These are phyloP conservation scores for Pythium grandisporangium DNA, from an alignment of 352 stramenopile species.

Conservation along the genomic window DNA sequence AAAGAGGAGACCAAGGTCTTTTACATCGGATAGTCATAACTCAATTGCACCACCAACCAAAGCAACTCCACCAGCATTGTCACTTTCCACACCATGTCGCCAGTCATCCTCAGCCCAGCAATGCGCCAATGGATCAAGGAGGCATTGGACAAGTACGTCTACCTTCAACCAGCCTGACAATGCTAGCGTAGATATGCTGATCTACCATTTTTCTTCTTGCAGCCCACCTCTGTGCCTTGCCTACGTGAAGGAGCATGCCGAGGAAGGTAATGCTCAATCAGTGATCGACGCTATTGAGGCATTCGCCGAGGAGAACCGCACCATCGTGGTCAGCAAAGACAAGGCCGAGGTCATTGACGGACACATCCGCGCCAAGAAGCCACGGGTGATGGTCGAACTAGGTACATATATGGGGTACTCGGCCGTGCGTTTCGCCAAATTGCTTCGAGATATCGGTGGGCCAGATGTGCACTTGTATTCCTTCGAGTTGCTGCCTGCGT, in stretches of 20 bases:
- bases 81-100: no score
- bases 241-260: slow-evolving; percentile 16
- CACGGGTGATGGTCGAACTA: slow-evolving; percentile 19
- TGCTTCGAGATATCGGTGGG: slow-evolving; percentile 16
- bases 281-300: slow-evolving; percentile 16
- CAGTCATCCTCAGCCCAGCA: no score
- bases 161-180: no score
- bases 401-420: slow-evolving; percentile 22
- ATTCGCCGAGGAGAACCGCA: slow-evolving; percentile 10
- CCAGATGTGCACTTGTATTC: slow-evolving; percentile 21
- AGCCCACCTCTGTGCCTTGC: slow-evolving; percentile 12
- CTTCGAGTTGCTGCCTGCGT: slow-evolving; percentile 27
- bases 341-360: slow-evolving; percentile 13
- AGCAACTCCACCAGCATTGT: no score
- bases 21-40: no score
- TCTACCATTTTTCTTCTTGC: no score
- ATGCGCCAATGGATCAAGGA: no score
- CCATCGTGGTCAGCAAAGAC: slow-evolving; percentile 18
- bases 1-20: no score
- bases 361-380: slow-evolving; percentile 18
- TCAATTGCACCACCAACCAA: no score
- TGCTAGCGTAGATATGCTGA: no score
- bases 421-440: slow-evolving; percentile 23
- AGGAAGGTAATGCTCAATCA: slow-evolving; percentile 12
- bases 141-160: no score